phyloP scores from a whole-genome alignment of 164 flowering plant species.

The Berberis thunbergii region DNA sequence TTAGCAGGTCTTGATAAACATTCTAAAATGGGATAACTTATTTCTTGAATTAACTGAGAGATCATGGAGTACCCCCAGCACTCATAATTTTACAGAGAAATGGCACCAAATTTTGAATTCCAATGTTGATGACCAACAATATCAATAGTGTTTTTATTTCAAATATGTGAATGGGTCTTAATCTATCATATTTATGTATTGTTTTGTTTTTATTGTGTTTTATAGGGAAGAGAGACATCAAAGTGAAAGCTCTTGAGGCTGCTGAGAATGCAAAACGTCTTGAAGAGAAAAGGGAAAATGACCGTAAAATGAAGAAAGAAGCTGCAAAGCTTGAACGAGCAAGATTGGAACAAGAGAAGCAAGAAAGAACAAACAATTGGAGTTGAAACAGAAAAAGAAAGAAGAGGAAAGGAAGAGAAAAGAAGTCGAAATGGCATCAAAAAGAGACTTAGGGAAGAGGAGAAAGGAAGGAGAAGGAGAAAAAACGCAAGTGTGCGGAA shows the following conservation, averaged over 20 bases:
- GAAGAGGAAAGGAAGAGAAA: constrained; percentile 70
- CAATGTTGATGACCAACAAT: too few relatives aligned
- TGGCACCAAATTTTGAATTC: too few relatives aligned
- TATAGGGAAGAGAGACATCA: constrained; percentile 75
- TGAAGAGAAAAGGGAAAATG: constrained; percentile 71
- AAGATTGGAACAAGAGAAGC: constrained; percentile 54
- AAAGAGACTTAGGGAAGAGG: constrained; percentile 77
- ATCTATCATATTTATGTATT: neutral
- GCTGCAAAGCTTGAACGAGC: constrained; percentile 71
- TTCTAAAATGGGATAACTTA: too few relatives aligned
- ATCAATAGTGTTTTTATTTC: too few relatives aligned
- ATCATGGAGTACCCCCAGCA: too few relatives aligned
- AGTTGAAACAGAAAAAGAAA: constrained; percentile 44
- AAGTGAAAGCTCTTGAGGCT: constrained; percentile 84
- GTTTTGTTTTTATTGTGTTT: constrained; percentile 3
- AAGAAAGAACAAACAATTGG: constrained; percentile 52
- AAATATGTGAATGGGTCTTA: too few relatives aligned
- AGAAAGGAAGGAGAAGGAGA: constrained; percentile 57
- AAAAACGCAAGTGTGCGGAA: constrained; percentile 53
- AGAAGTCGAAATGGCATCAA: constrained; percentile 54
- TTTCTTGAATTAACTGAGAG: too few relatives aligned
- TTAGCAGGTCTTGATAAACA: too few relatives aligned
- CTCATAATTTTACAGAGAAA: too few relatives aligned
- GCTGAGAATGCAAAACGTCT: constrained; percentile 84
- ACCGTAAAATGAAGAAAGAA: constrained; percentile 82